Percentiles rank a stretch among this genome's conserved stretches.
Conservation (phyloP, 306 rosid species). For the Carpinus fangiana region DNA sequence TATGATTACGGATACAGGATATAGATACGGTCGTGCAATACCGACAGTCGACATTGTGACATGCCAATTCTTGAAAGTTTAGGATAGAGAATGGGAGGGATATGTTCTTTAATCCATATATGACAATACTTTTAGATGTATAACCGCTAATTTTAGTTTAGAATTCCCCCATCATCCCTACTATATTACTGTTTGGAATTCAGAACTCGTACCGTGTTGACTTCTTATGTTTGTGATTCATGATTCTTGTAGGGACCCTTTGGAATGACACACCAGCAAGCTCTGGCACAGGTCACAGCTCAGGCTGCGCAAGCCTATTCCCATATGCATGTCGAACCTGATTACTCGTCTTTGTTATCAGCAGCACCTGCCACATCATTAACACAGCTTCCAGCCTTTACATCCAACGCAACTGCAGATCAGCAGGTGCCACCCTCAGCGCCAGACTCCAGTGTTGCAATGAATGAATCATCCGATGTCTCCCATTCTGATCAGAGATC, state of each 20-base stretch:
- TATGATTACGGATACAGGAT: not conserved
- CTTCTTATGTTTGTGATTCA: constrained; percentile 24
- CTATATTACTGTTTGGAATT: not conserved
- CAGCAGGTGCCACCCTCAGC: constrained; percentile 33
- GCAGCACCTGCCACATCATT: constrained; percentile 29
- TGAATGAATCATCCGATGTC: constrained; percentile 38
- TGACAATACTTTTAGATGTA: no score
- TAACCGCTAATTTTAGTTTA: no score
- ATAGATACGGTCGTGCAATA: no score
- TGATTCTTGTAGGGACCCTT: constrained; percentile 45
- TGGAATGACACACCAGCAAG: constrained; percentile 77
- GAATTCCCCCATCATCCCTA: not conserved
- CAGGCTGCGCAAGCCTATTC: constrained; percentile 50
- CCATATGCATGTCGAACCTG: constrained; percentile 41
- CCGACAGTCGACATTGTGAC: no score
- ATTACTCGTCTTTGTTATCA: constrained; percentile 39
- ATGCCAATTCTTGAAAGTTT: not conserved
- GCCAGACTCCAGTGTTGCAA: constrained; percentile 16
- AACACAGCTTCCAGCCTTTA: constrained; percentile 36
- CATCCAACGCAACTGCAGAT: constrained; percentile 28
- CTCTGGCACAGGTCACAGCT: constrained; percentile 62
- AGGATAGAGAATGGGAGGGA: not conserved
- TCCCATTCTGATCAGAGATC: constrained; percentile 48
- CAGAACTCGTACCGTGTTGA: not conserved
- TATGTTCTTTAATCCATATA: not conserved